phyloP scores from a whole-genome alignment of 169 alveolate genomes.

The Plasmodium coatneyi region DNA sequence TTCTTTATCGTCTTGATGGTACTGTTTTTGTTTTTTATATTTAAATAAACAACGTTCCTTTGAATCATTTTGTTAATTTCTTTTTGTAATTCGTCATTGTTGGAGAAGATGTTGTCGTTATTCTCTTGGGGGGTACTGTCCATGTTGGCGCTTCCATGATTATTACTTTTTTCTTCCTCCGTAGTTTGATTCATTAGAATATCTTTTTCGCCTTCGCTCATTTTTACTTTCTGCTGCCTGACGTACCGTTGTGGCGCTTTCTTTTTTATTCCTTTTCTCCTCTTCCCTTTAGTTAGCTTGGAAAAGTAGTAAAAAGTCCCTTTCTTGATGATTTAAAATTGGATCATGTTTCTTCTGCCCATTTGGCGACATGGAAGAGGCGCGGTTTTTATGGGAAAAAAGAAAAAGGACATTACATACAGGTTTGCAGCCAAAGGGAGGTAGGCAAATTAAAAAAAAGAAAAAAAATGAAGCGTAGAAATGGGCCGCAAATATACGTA shows the following conservation, averaged over 20 bases:
- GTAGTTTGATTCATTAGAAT: not conserved
- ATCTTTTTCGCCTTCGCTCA: not conserved
- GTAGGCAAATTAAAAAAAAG: not conserved
- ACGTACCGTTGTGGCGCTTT: not conserved
- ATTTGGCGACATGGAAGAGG: not conserved
- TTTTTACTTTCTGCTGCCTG: not conserved
- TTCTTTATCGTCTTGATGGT: not conserved
- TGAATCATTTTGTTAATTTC: conserved; percentile 67
- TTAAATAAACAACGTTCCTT: conserved; percentile 39
- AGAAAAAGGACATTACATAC: not conserved
- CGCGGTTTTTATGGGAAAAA: not conserved
- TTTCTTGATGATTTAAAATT: not conserved
- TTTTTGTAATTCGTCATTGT: conserved; percentile 26
- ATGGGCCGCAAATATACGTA: not conserved
- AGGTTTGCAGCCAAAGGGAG: not conserved
- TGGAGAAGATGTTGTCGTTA: not conserved
- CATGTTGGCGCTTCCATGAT: not conserved
- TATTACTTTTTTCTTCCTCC: not conserved
- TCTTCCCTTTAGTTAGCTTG: not conserved
- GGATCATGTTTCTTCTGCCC: not conserved
- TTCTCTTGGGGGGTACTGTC: not conserved
- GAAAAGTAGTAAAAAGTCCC: not conserved
- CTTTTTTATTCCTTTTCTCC: not conserved
- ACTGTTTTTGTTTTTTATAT: not conserved
- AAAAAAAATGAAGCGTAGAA: not conserved